Conservation (phyloP, 495 filamentous ascomycete species). For the Parmelia sp. region DNA sequence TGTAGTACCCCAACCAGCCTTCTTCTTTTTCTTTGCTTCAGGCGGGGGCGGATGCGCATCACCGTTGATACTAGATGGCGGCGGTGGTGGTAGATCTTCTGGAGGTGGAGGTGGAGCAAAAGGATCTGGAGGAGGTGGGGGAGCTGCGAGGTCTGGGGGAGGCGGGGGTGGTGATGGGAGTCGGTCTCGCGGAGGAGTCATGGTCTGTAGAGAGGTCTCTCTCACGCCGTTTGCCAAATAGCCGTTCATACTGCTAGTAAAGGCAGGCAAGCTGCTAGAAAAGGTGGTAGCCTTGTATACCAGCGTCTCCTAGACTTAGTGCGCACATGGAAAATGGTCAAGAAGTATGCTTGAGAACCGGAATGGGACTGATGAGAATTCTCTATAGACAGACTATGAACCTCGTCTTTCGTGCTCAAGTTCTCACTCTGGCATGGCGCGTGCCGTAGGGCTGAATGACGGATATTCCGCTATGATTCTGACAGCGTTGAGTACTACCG, state of each 20-base stretch:
- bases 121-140: constrained; percentile 32
- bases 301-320: background rate
- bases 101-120: constrained; percentile 56
- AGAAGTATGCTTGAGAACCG: too few relatives aligned
- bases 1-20: constrained; percentile 48
- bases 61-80: constrained; percentile 35
- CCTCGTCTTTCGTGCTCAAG: background rate
- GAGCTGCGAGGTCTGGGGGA: constrained; percentile 17
- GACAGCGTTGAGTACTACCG: background rate
- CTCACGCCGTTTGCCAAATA: constrained; percentile 7
- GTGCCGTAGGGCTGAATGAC: background rate
- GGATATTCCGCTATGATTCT: background rate
- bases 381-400: too few relatives aligned
- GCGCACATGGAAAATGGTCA: background rate
- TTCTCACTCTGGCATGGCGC: background rate
- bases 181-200: background rate
- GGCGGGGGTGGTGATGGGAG: constrained; percentile 6
- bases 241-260: constrained; percentile 4
- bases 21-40: constrained; percentile 44
- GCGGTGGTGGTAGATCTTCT: constrained; percentile 51
- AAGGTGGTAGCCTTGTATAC: background rate
- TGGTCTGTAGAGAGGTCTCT: background rate
- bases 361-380: too few relatives aligned
- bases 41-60: constrained; percentile 32
- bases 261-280: background rate